Base-by-base conservation (phyloP, 1,284 basidiomycete genomes). In the Sporisorium exsertum region DNA sequence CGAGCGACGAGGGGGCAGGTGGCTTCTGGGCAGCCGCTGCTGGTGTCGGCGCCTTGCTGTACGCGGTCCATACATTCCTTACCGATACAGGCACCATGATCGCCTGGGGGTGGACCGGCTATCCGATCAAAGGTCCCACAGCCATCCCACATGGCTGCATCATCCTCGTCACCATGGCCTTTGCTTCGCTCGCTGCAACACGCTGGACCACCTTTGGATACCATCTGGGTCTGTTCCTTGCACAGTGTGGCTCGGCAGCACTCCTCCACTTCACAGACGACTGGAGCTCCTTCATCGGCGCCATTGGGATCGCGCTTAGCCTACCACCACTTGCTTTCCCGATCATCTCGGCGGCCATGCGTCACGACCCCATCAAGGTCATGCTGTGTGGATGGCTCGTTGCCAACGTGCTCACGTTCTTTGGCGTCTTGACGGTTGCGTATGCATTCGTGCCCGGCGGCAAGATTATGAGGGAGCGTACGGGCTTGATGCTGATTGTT, bases 401-500 rank as follows among this genome's bases (percentile, higher is more conserved):
- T 13, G 67, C 76, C 45, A 78, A 79, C 33, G 27, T 82, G 40
- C 68, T 82, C 18, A 71, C 68, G 3, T 84, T 84, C 62, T 32
- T 84, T n/a, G 75, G 76, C 16, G 79, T 83, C 12, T 91, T 93
- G 86, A 95, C 94, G 0, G 93, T 94, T 51, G 95, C 95, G 0
- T 97, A 97, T 86, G 95, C 94, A 0, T 97, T 97, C 80, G 93
- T 97, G 2, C 94, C 94, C 0, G 92, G 92, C 1, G 94, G 94
- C 0, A 86, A 89, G 74, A 88, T 91, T 72, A 88, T 97, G 64
- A 88, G 95, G 26, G 95, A 97, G 86, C 88, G 92, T 24, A 94
- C 93, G 10, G 91, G 93, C 16, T 64, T 72, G 32, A 66, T 79
- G 69, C 69, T 77, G 16, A 42, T 64, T 0, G 32, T 73, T 3